Evolutionary conservation across 192 early-diverging fungal species (phyloP), one percentile per base, ranked within the genome.

Genomic region (Entomortierella lignicola): DNA sequence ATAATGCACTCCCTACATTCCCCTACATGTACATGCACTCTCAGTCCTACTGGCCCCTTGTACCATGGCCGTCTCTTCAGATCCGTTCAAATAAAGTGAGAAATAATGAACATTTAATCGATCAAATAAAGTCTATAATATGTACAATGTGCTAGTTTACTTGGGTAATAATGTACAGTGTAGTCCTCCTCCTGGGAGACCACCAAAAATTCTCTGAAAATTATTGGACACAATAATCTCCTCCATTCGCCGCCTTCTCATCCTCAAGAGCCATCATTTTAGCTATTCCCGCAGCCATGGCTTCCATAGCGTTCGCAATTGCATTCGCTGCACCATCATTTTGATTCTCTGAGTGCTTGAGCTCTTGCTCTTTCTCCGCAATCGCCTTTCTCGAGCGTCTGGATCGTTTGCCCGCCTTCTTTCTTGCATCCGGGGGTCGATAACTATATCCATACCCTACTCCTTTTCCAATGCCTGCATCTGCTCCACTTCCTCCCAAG

Each of bases 381-480:
- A 55, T 29, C 18, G 43, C 18, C 43, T 42, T 64, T 25, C 34
- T 56, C 2, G 44, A 25, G 4, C 30, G 20, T 37, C 55, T 56
- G 4, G 69, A 54, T 32, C 54, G 26, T 32, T 63, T 71, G n/a
- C 37, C 30, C 25, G 69, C 15, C 52, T 71, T 71, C 34, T 64
- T 55, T 59, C 63, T 32, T 17, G 42, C 42, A 43, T 66, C 73
- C 30, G 65, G 73, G 1, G 73, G 54, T 39, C 47, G 31, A 34
- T 79, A 79, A 37, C 75, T 79, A 42, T 79, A 79, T 8, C 75
- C 75, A 29, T 79, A 79, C 17, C 75, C 75, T 25, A 55, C 43
- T 6, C 75, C 75, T 29, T 79, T 60, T 8, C 75, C 75, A 43
- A 79, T 69, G 11, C 75, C 75, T 8, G 75, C 75, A 34, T 55